Conservation (phyloP, 2,329 filamentous ascomycete species). For the Tolypocladium pustulatum region DNA sequence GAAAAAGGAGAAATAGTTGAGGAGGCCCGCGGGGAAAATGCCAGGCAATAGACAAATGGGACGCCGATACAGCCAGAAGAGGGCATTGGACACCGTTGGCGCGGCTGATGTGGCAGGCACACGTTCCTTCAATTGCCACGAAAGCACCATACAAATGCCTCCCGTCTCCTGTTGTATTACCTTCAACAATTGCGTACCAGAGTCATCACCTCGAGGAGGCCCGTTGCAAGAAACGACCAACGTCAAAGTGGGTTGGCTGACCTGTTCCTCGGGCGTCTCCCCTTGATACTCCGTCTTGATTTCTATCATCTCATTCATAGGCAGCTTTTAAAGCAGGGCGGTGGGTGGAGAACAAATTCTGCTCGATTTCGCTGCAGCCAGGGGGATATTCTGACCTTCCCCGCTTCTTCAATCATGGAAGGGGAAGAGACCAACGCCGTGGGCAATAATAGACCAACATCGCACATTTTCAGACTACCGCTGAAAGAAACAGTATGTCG, state of each 20-base stretch:
- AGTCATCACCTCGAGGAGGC: slow-evolving; percentile 2
- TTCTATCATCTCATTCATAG: slow-evolving; percentile 20
- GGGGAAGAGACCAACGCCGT: slow-evolving; percentile 37
- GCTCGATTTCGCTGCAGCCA: slow-evolving; percentile 26
- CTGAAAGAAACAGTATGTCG: slow-evolving; percentile 19
- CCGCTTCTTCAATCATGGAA: slow-evolving; percentile 30
- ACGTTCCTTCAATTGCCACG: slow-evolving; percentile 6
- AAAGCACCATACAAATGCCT: slow-evolving; percentile 8
- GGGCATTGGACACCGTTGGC: slow-evolving; percentile 3
- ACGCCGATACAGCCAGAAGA: slow-evolving; percentile 15
- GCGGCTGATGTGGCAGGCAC: background rate
- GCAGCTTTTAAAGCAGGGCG: slow-evolving; percentile 15
- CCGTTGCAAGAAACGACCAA: slow-evolving; percentile 2
- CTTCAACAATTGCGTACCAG: slow-evolving; percentile 8
- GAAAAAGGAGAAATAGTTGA: slow-evolving; percentile 25
- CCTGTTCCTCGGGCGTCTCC: slow-evolving; percentile 1
- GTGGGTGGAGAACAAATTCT: slow-evolving; percentile 21
- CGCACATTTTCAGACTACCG: slow-evolving; percentile 22
- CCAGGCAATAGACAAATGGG: slow-evolving; percentile 17
- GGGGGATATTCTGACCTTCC: slow-evolving; percentile 31
- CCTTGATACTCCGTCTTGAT: slow-evolving; percentile 10
- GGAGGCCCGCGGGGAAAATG: slow-evolving; percentile 6
- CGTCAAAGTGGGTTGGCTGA: slow-evolving; percentile 1
- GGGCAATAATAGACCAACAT: slow-evolving; percentile 34
- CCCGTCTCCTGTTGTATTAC: slow-evolving; percentile 5